Evolutionary conservation across 805 yeast species (phyloP), one percentile per base, ranked within the genome.

Genomic region (Ogataea dorogensis): DNA sequence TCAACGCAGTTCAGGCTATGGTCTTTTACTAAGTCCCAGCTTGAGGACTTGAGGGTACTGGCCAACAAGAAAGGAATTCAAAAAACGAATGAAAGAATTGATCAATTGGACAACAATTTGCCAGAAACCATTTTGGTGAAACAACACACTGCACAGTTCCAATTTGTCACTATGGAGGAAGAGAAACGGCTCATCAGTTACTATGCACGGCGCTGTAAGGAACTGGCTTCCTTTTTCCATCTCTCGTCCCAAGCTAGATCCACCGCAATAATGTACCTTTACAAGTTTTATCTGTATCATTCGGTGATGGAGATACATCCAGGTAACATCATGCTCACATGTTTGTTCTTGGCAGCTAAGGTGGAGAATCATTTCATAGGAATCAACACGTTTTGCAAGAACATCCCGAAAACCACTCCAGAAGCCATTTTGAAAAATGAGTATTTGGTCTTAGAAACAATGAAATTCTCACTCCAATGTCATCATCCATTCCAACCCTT

Each of bases 221-320:
- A 77, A 19, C 71, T 88, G 19, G 82, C 94, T 3, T 72, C 77
- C 39, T 77, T 76, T 49, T 79, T 88, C 61, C 76, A 80, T 49
- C 71, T 93, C 68, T 95, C 96, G 2, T 78, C 96, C 0, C 96
- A 88, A 52, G 95, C 86, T 2, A 69, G 80, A 46, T 81, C 96
- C 8, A 87, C 98, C 0, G 94, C 98, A 0, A 73, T 88, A 5
- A 70, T 86, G 6, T 93, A 82, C 53, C 76, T 93, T 56, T 77
- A 80, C 54, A 78, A 81, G 54, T 93, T 93, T 58, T 93, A 81
- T 58, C 66, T 93, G 24, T 71, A 71, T 16, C 79, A 88, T 56
- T 80, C 91, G 17, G 91, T 85, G 17, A 80, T 88, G 87, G 88
- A 87, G 47, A 77, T 75, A 51, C 93, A 86, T 51, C 98, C 98